Base-by-base conservation (phyloP, 2,329 filamentous ascomycete species). In the Diplodia seriata region DNA sequence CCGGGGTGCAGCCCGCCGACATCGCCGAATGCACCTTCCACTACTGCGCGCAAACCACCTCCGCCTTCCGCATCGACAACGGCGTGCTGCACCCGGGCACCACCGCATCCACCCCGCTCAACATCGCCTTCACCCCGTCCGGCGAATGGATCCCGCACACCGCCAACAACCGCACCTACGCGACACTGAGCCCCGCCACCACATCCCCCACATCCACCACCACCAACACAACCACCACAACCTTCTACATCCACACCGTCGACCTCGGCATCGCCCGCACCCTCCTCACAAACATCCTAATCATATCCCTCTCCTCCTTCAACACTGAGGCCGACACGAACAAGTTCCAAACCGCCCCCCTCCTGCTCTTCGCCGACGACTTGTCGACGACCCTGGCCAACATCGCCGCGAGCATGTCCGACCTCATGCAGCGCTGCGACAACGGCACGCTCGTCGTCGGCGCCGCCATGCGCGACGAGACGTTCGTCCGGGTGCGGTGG, bases 401-500 rank as follows among this genome's bases (percentile, higher is more conserved):
- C 29, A 33, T 55, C 53, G 53, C 53, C 14, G 23, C 31, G 1
- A 20, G 15, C 18, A 55, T 55, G 53, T 36, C 53, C 29, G n/a
- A 55, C 20, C 15, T 33, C 5, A n/a, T 55, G 15, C 53, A 36
- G 29, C 15, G 15, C 9, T 33, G 29, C 29, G 26, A 36, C 31
- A 55, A 55, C 18, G 53, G 29, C 6, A 6, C 26, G 14, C 14
- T 6, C 15, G 53, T 55, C 3, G 6, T 36, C 7, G 53, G 53
- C 6, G 14, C 33, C 29, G 53, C 53, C 4, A 11, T 55, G 8
- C 53, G 20, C 29, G 29, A 33, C 15, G 29, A 36, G 53, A 33
- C 53, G 29, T 55, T 55, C 33, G 31, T 55, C 5, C 26, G 29
- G 2, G 53, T 55, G 53, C 53, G 31, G 12, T 55, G 53, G 53